Conservation (phyloP, 768 basidiomycete species). For the Dioszegia crocea region DNA sequence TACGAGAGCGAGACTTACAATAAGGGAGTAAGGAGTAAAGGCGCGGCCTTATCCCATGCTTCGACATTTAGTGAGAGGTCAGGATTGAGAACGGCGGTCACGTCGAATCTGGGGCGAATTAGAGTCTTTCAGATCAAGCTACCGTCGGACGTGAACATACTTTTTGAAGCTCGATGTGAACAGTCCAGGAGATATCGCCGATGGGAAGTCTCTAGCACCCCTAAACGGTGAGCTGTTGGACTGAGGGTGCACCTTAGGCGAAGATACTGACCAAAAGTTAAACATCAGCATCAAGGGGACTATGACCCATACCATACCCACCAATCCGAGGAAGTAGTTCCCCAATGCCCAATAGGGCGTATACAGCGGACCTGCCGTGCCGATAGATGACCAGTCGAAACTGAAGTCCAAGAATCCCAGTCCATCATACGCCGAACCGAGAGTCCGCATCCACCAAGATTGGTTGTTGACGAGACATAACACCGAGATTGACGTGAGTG, state of each 20-base stretch:
- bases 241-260: not conserved
- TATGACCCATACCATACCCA: slow-evolving; percentile 48
- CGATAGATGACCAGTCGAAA: slow-evolving; percentile 49
- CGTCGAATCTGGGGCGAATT: slow-evolving; percentile 44
- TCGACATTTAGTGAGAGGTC: slow-evolving; percentile 47
- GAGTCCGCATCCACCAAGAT: slow-evolving; percentile 37
- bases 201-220: slow-evolving; percentile 45
- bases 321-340: slow-evolving; percentile 48
- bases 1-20: slow-evolving; percentile 33
- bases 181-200: slow-evolving; percentile 42
- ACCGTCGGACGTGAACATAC: slow-evolving; percentile 13
- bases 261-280: slow-evolving; percentile 45
- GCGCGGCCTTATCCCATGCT: slow-evolving; percentile 44
- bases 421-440: slow-evolving; percentile 48
- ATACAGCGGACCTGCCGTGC: slow-evolving; percentile 45
- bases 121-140: not conserved
- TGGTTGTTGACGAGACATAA: slow-evolving; percentile 45
- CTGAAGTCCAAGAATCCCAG: slow-evolving; percentile 46
- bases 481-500: slow-evolving; percentile 45
- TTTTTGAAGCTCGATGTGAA: slow-evolving; percentile 45
- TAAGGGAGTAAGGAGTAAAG: slow-evolving; percentile 49
- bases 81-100: slow-evolving; percentile 44
- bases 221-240: slow-evolving; percentile 11
- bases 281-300: slow-evolving; percentile 42
- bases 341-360: slow-evolving; percentile 49